These are phyloP conservation scores for Halenospora varia DNA, from an alignment of 495 filamentous ascomycete species.

Conservation along the genomic window DNA sequence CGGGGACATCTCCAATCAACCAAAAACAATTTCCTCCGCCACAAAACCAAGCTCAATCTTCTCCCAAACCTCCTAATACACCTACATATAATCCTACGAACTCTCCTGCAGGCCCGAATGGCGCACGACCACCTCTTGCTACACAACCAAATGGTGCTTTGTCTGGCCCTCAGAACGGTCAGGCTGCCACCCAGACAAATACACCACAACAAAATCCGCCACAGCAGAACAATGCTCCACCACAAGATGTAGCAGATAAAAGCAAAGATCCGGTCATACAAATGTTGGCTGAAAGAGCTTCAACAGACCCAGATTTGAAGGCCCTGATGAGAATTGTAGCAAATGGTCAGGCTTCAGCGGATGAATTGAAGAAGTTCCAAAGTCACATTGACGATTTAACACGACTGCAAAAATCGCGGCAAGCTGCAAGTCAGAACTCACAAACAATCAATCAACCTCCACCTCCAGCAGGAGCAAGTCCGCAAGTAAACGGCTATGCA, in stretches of 20 bases:
- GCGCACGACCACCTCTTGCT: neutral
- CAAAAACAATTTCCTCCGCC: constrained; percentile 18
- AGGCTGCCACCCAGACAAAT: neutral
- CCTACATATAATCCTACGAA: constrained; percentile 9
- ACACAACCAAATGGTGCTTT: constrained; percentile 5
- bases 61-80: constrained; percentile 16
- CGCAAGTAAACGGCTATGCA: constrained; percentile 12
- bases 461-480: constrained; percentile 17
- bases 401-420: constrained; percentile 25
- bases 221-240: constrained; percentile 5
- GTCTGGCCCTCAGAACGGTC: neutral
- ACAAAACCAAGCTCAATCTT: constrained; percentile 15
- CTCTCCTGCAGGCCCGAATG: constrained; percentile 4
- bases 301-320: constrained; percentile 82
- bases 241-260: constrained; percentile 27
- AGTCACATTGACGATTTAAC: constrained; percentile 89
- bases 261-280: constrained; percentile 93
- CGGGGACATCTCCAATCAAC: constrained; percentile 34
- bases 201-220: constrained; percentile 2
- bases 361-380: constrained; percentile 86
- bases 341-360: constrained; percentile 71
- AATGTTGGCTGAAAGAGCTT: constrained; percentile 81
- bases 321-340: constrained; percentile 96
- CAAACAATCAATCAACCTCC: constrained; percentile 3
- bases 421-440: constrained; percentile 10